phyloP scores from a whole-genome alignment of 2,329 filamentous ascomycete genomes.

The Cadophora sp. region DNA sequence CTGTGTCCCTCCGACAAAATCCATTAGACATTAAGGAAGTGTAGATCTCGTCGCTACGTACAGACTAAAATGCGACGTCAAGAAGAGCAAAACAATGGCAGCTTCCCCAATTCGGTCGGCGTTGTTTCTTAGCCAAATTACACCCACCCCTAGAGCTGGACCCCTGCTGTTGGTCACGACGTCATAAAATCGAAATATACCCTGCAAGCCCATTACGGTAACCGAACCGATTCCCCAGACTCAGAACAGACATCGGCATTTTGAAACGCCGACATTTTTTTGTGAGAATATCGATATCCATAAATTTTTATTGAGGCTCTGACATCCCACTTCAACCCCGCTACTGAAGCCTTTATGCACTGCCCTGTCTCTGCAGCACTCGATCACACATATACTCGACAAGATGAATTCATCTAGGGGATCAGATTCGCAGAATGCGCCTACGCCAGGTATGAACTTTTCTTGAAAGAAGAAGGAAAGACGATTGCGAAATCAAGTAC shows the following conservation, averaged over 20 bases:
- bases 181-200: background rate
- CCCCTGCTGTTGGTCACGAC: constrained; percentile 2
- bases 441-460: constrained; percentile 31
- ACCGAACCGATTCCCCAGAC: background rate
- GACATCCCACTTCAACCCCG: constrained; percentile 23
- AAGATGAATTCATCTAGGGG: constrained; percentile 31
- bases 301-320: constrained; percentile 26
- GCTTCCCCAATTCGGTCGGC: background rate
- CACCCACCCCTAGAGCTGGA: background rate
- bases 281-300: constrained; percentile 6
- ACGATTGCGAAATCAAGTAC: background rate
- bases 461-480: background rate
- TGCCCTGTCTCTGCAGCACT: constrained; percentile 26
- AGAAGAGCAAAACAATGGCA: background rate
- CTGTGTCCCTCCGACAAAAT: background rate
- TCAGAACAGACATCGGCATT: constrained; percentile 6
- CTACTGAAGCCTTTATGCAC: background rate
- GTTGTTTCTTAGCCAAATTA: constrained; percentile 13
- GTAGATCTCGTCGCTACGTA: background rate
- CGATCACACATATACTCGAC: constrained; percentile 28
- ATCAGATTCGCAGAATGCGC: constrained; percentile 16
- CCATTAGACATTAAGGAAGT: constrained; percentile 24
- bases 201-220: background rate
- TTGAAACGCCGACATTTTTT: constrained; percentile 19
- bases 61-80: background rate